Base-by-base conservation (phyloP, 495 filamentous ascomycete genomes). In the Talaromyces proteolyticus region DNA sequence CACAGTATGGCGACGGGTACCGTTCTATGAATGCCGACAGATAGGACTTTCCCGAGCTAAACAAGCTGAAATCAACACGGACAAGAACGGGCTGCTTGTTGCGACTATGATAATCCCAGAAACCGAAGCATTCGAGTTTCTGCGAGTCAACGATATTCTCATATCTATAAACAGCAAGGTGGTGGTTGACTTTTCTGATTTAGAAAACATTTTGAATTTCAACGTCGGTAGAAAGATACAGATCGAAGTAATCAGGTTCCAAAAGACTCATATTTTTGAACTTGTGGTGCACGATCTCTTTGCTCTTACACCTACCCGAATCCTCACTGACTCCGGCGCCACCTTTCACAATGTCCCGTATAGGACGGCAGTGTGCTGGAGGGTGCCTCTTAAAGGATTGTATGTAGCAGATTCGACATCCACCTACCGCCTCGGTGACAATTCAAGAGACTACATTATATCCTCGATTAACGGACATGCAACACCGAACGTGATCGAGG, bases 1-100 rank as follows among this genome's bases (percentile, higher is more conserved):
- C 22, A 47, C 44, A 12, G 44, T 47, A 7, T 47, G 44, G 44
- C 34, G 37, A 47, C 24, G 44, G 3, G 6, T 47, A 19, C 44
- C 44, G 12, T 47, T 36, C 26, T 47, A 38, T n/a, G 44, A 47
- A 23, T 47, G 44, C 37, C 44, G 44, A 12, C 44, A 47, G 44
- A 8, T 47, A 6, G 44, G 44, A 12, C 44, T 47, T 19, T 36
- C 44, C 11, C 44, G 44, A 21, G 44, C 22, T 11, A 36, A 37
- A n/a, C 44, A 47, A 29, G 44, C 17, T 36, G 29, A 36, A 19
- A 18, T 47, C 17, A 19, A 47, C 44, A 38, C 44, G 12, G 44
- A 47, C 44, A 34, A 23, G 16, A 47, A 47, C 23, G 44, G 44
- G 20, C 23, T 47, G 16, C 16, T 47, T 18, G 44, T 47, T 34